Evolutionary conservation across 805 yeast species (phyloP), one percentile per base, ranked within the genome.

Genomic region (Candida verbasci): DNA sequence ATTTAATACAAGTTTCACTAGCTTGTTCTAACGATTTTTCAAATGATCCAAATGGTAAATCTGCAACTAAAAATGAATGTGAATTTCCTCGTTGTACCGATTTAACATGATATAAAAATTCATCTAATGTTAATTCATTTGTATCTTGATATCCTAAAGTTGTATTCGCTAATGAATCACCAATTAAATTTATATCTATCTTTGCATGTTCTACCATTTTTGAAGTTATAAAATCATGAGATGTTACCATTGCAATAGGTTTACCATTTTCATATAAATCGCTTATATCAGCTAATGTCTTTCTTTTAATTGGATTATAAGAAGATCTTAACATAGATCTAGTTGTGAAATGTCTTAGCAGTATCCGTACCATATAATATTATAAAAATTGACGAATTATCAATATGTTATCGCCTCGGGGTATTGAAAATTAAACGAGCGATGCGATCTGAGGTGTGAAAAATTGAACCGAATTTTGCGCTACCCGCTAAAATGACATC

Each of bases 101-200:
- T 36, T 72, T 68, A 26, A 83, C 80, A 47, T 86, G 86, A 53
- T 78, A 83, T 21, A 82, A 56, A 62, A 87, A 86, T 55, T 93
- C 91, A 9, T 86, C 89, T 35, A 87, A 74, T 2, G 80, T 71
- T 18, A 93, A 60, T 49, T 84, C 84, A 41, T 82, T 78, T 0
- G 97, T 82, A 28, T 83, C 79, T 2, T 68, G 69, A 52, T 82
- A 81, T 0, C 98, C 98, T 44, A 86, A 68, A 0, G 95, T 73
- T 1, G 86, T 89, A 96, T 88, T 91, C 0, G 96, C 87, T 17
- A 93, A 62, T 0, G 97, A 89, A 57, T 91, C 98, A 3, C 98
- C 98, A 3, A 91, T 80, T 2, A 91, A 68, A 6, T 81, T 68
- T 40, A 81, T 70, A 48, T 91, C 97, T 2, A 78, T 69, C 1